Evolutionary conservation across 2,329 filamentous ascomycete species (phyloP).

Genomic region (Cercospora sesami): DNA sequence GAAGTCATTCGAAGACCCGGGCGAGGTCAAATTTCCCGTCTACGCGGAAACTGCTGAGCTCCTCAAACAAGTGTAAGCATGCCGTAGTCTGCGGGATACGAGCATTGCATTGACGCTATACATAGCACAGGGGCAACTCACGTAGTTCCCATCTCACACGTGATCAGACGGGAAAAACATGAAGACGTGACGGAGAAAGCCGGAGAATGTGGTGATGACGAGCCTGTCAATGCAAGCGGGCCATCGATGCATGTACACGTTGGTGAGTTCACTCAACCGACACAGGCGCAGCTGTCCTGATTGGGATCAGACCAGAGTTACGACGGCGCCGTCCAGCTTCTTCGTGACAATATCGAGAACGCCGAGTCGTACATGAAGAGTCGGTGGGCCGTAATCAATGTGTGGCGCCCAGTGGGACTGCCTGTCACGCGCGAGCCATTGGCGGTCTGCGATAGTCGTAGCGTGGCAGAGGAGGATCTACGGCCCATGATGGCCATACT

Average conservation of each 20-base stretch:
- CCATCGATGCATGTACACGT: background rate
- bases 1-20: background rate
- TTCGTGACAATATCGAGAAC: constrained; percentile 5
- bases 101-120: background rate
- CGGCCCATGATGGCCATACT: background rate
- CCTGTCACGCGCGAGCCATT: constrained; percentile 5
- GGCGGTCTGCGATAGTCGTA: constrained; percentile 10
- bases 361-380: background rate
- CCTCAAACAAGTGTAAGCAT: background rate
- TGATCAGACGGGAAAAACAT: background rate
- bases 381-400: constrained; percentile 7
- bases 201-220: background rate
- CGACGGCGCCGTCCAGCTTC: constrained; percentile 2
- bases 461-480: background rate
- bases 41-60: constrained; percentile 5
- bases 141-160: background rate
- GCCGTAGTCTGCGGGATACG: background rate
- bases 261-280: background rate
- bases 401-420: constrained; percentile 6
- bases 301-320: background rate
- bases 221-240: background rate
- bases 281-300: background rate
- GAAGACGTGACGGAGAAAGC: background rate
- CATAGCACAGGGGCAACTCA: constrained; percentile 1
- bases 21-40: background rate